Evolutionary conservation across 2,329 filamentous ascomycete genomes (phyloP).

Genomic region (Pleomassaria siparia): DNA sequence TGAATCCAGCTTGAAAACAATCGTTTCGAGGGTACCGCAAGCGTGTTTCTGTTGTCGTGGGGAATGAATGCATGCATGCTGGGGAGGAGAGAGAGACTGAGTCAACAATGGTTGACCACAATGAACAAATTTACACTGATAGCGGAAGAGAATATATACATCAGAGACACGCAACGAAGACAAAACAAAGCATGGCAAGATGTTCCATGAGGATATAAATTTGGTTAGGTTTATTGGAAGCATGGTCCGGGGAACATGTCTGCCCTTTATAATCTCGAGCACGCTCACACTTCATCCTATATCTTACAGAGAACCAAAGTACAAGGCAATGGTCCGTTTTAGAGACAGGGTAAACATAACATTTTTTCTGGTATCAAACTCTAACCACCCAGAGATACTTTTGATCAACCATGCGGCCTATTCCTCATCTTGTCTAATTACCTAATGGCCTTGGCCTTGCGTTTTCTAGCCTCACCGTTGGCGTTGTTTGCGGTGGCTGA

Average conservation of each 20-base stretch:
- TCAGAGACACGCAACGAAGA: too few species aligned
- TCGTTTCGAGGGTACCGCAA: too few species aligned
- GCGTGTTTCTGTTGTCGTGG: too few species aligned
- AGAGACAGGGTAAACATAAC: not conserved
- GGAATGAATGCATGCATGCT: too few species aligned
- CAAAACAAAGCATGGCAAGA: not conserved
- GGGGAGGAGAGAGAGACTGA: too few species aligned
- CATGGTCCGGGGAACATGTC: not conserved
- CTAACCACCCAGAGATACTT: not conserved
- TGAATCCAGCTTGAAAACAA: too few species aligned
- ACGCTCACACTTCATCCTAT: not conserved
- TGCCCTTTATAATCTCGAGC: not conserved
- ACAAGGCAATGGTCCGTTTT: not conserved
- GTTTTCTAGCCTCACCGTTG: conserved; percentile 50
- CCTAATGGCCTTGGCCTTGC: conserved; percentile 32
- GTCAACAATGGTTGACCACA: too few species aligned
- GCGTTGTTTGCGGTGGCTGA: conserved; percentile 47
- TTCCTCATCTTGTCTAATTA: conserved; percentile 7
- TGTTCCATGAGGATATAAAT: not conserved
- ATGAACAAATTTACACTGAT: too few species aligned
- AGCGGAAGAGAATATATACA: too few species aligned
- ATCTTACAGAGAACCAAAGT: not conserved
- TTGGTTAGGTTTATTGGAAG: too few species aligned
- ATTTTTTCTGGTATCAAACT: conserved; percentile 1
- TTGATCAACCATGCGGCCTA: not conserved